Evolutionary conservation across 164 flowering plant species (phyloP).

Genomic region (Chloranthus sessilifolius): DNA sequence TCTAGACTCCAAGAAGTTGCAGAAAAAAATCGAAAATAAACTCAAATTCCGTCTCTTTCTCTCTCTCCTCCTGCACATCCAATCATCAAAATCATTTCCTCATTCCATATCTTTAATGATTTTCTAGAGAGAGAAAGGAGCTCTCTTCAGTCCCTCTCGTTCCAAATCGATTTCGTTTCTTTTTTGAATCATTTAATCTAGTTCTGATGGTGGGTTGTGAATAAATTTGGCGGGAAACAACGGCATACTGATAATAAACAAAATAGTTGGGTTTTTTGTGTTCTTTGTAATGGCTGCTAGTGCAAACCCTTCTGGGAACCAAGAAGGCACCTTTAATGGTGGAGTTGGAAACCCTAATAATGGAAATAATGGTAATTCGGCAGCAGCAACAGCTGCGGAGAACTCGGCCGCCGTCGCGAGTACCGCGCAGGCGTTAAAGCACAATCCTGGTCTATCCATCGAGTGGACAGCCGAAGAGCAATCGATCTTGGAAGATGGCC

Average conservation of each 20-base stretch:
- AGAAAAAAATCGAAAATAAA: too few species aligned
- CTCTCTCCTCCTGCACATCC: too few species aligned
- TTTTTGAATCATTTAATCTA: too few species aligned
- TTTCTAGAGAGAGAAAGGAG: slow-evolving; percentile 6
- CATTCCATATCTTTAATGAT: slow-evolving; percentile 6
- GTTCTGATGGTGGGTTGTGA: not conserved
- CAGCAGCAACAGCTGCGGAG: slow-evolving; percentile 7
- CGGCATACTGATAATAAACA: slow-evolving; percentile 4
- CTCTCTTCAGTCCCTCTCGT: slow-evolving; percentile 7
- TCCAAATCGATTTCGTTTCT: not conserved
- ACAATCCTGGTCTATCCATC: slow-evolving; percentile 49
- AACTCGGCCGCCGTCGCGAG: slow-evolving; percentile 15
- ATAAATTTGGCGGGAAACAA: slow-evolving; percentile 23
- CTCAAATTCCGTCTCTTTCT: too few species aligned
- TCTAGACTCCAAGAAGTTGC: too few species aligned
- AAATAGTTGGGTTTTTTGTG: slow-evolving; percentile 10
- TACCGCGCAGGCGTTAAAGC: slow-evolving; percentile 30
- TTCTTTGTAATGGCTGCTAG: slow-evolving; percentile 38
- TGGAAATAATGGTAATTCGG: slow-evolving; percentile 24
- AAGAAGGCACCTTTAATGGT: slow-evolving; percentile 32
- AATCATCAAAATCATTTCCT: slow-evolving; percentile 3
- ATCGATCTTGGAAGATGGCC: slow-evolving; percentile 43
- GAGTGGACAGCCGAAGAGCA: slow-evolving; percentile 63
- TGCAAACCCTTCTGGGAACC: slow-evolving; percentile 47
- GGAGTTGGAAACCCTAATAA: slow-evolving; percentile 10